Percentiles rank a stretch among this genome's conserved stretches.
Conservation (phyloP, 2,329 filamentous ascomycete species). For the Phialophora chinensis region DNA sequence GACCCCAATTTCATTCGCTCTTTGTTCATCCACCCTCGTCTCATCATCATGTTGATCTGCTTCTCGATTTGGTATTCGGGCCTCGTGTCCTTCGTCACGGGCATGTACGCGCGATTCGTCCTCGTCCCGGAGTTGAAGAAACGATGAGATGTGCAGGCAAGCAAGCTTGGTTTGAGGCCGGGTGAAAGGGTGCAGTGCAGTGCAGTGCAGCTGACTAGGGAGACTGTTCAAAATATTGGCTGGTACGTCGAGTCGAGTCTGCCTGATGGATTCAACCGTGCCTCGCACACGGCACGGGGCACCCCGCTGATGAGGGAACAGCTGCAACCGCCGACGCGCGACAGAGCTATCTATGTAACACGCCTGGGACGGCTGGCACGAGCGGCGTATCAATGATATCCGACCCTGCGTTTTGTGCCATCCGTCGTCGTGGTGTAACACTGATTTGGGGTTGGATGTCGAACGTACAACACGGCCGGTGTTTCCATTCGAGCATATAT, state of each 20-base stretch:
- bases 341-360: not conserved
- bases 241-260: not conserved
- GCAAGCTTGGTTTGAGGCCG: not conserved
- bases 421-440: not conserved
- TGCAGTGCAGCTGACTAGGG: not conserved
- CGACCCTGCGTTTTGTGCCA: not conserved
- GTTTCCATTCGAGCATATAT: not conserved
- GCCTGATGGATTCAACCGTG: too few species aligned
- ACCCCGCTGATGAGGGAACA: not conserved
- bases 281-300: too few species aligned
- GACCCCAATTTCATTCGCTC: not conserved
- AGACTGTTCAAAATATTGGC: not conserved
- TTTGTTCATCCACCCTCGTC: too few species aligned
- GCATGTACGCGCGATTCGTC: conserved; percentile 5
- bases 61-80: conserved; percentile 10
- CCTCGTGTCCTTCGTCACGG: conserved; percentile 9
- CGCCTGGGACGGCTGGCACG: not conserved
- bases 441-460: too few species aligned
- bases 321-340: too few species aligned
- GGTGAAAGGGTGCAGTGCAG: not conserved
- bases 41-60: conserved; percentile 3
- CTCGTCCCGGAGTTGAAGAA: conserved; percentile 2
- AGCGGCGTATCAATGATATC: not conserved
- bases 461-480: not conserved
- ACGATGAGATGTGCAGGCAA: not conserved